Evolutionary conservation across 768 basidiomycete species (phyloP), one percentile per base, ranked within the genome.

Genomic region (Neoboletus subvelutipes): DNA sequence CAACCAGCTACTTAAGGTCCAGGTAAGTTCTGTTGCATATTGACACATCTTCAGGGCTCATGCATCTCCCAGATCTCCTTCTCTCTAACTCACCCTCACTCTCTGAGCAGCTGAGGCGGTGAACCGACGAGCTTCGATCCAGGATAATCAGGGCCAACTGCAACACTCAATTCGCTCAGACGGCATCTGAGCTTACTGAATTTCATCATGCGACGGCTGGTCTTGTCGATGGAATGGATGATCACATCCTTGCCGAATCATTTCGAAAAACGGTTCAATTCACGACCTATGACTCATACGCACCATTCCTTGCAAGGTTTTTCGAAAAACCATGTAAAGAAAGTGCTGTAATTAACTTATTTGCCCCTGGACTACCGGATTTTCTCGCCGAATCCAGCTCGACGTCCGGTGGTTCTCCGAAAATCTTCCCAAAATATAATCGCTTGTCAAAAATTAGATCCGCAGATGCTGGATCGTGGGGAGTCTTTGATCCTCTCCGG

Each of bases 281-380:
- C 26, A 65, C 57, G 20, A 59, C 57, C 18, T 67, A 67, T 11
- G 58, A 59, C 0, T 40, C 60, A 6, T 67, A 65, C 18, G 41
- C 45, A 5, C 63, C 66, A 3, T 57, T 59, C 22, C 6, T 64
- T 10, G 36, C 61, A 11, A 52, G 33, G 36, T 48, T 57, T 42
- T 45, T 36, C 1, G 47, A 64, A 10, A 54, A 24, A 26, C 55
- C 61, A 2, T 58, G 52, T 18, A 58, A 36, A 45, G 48, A 33
- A 6, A 45, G 34, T 10, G 48, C 20, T 5, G 11, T 65, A 20
- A 28, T 37, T 24, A 18, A 67, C 31, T 28, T 63, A 8, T 51
- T 66, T 34, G 50, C 64, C 1, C 64, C 61, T 0, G 67, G 66
- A 31, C 7, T 67, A 1, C 67, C 66, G n/a, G 60, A 65, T 42